Evolutionary conservation across 805 yeast genomes (phyloP), one percentile per base, ranked within the genome.

Genomic region (Candida tallmaniae): DNA sequence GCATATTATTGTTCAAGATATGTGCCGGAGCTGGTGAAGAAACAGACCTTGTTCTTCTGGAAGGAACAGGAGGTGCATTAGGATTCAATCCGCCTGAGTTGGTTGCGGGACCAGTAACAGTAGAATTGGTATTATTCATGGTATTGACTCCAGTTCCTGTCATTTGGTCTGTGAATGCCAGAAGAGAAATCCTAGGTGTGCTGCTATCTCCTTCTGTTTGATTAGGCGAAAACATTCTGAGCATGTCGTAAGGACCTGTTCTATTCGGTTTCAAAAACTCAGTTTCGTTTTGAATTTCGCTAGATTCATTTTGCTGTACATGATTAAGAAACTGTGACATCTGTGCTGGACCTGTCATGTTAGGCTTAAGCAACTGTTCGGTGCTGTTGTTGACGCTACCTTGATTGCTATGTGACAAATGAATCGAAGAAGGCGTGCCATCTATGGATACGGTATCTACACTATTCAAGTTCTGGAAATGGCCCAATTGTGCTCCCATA

Each of bases 371-470:
- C 10, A 57, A 44, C 16, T 44, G 43, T 11, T 50, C 42, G 3
- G 35, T 16, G 23, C 36, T 32, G n/a, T 36, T 35, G 10, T 36
- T 36, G 15, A 30, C 34, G 13, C 43, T 34, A 26, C 38, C 21
- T 10, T 37, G 40, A 24, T 34, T 38, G 11, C 45, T 35, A 31
- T 41, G 26, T 13, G 36, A 38, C 27, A 60, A 56, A 43, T 68
- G 78, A 27, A 74, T 62, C 38, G 67, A 73, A 1, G 81, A 61
- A 0, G 87, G 83, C 1, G 73, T 72, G n/a, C 90, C 89, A 46
- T 73, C 78, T 12, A 78, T 71, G 29, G 83, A 74, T 3, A 81
- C 88, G 35, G 85, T 78, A 52, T 87, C 96, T 24, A 84, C 86
- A 19, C 65, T 51, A 42, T 79, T 75, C 36, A 87, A 81, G 49